Conservation (phyloP, 129 eudicot genomes). For the Logfia minima region DNA sequence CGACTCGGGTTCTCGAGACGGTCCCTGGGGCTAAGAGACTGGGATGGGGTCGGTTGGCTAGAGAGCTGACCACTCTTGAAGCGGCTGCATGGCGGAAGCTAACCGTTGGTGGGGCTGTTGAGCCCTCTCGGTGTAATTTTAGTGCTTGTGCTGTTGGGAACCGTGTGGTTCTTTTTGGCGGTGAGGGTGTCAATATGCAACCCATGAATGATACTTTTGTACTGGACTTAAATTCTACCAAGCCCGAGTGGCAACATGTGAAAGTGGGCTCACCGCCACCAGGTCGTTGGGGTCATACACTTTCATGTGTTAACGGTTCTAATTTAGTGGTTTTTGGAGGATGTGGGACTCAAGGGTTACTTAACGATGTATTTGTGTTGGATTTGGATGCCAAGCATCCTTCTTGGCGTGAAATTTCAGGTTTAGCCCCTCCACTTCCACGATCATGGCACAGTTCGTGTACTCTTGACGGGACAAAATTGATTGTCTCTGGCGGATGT, state of each 20-base stretch:
- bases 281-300: conserved; percentile 97
- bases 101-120: conserved; percentile 84
- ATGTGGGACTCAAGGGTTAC: conserved; percentile 83
- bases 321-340: conserved; percentile 91
- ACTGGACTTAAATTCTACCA: conserved; percentile 63
- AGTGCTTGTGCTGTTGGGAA: conserved; percentile 97
- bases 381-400: conserved; percentile 91
- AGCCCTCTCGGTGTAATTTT: conserved; percentile 92
- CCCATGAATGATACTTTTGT: conserved; percentile 95
- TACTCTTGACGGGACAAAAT: conserved; percentile 86
- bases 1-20: conserved; percentile 69
- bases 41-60: conserved; percentile 90
- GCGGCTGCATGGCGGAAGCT: conserved; percentile 90
- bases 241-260: conserved; percentile 86
- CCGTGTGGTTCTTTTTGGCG: conserved; percentile 84
- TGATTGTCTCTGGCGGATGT: conserved; percentile 93
- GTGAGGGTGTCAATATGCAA: conserved; percentile 90
- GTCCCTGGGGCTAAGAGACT: conserved; percentile 86
- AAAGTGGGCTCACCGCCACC: conserved; percentile 90
- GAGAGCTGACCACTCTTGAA: conserved; percentile 90
- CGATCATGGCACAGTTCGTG: conserved; percentile 99
- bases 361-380: conserved; percentile 81
- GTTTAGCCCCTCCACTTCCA: conserved; percentile 87
- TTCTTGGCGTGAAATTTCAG: conserved; percentile 86
- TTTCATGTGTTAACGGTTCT: conserved; percentile 80